Conservation (phyloP, 306 rosid species). For the apple (Malus domestica) region ASM211411v1 NC_041798.1:29000501-29001000, state of each 20-base stretch:
- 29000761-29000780: neutral
- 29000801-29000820: neutral
- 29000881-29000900: conserved; percentile 63
- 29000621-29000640: neutral
- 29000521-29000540: neutral
- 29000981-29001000: conserved; percentile 26
- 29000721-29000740: neutral
- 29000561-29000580: neutral
- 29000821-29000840: conserved; percentile 1
- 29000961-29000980: conserved; percentile 97
- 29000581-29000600: neutral
- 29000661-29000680: neutral
- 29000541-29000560: neutral
- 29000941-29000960: conserved; percentile 89
- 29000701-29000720: neutral
- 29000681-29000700: neutral
- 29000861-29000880: conserved; percentile 89
- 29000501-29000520: neutral
- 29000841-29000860: conserved; percentile 11
- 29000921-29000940: conserved; percentile 52
- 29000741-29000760: neutral
- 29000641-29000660: neutral
- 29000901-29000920: conserved; percentile 52
- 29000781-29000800: neutral
- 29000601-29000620: neutral